phyloP scores from a whole-genome alignment of 1,139 yeast genomes.

The Yamadazyma songkhlaensis region DNA sequence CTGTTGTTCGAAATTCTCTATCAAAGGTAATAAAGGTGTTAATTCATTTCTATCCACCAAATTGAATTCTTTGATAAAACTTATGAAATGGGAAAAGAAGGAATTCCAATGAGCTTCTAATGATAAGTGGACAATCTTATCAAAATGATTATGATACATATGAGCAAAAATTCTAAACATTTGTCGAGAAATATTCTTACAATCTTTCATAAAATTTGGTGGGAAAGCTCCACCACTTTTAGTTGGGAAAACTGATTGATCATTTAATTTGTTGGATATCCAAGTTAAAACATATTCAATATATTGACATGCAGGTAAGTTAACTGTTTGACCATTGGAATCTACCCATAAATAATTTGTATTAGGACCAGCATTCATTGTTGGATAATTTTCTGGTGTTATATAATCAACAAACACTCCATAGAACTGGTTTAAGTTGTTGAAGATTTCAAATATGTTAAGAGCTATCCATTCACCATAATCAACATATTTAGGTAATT shows the following conservation, averaged over 20 bases:
- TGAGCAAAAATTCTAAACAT: slow-evolving; percentile 98
- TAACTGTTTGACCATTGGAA: slow-evolving; percentile 69
- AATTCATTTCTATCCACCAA: slow-evolving; percentile 76
- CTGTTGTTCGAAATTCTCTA: slow-evolving; percentile 77
- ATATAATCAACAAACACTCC: slow-evolving; percentile 87
- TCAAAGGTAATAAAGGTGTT: slow-evolving; percentile 73
- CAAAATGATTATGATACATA: slow-evolving; percentile 91
- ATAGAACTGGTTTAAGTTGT: slow-evolving; percentile 81
- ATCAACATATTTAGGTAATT: slow-evolving; percentile 92
- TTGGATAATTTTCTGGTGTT: slow-evolving; percentile 84
- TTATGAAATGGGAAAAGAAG: slow-evolving; percentile 91
- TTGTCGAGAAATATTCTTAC: slow-evolving; percentile 83
- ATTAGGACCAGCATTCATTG: slow-evolving; percentile 95
- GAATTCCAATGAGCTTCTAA: slow-evolving; percentile 98
- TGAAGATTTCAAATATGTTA: slow-evolving; percentile 85
- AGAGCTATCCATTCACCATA: slow-evolving; percentile 94
- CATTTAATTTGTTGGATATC: slow-evolving; percentile 85
- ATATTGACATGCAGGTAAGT: slow-evolving; percentile 89
- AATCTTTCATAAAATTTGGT: slow-evolving; percentile 74
- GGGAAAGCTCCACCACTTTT: slow-evolving; percentile 94
- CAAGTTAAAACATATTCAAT: slow-evolving; percentile 90
- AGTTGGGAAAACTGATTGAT: slow-evolving; percentile 88
- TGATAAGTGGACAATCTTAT: slow-evolving; percentile 82
- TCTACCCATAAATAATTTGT: slow-evolving; percentile 93
- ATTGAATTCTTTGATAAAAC: slow-evolving; percentile 81